Base-by-base conservation (phyloP, 176 grass and related monocot genomes). In the Eragrostis nindensis region DNA sequence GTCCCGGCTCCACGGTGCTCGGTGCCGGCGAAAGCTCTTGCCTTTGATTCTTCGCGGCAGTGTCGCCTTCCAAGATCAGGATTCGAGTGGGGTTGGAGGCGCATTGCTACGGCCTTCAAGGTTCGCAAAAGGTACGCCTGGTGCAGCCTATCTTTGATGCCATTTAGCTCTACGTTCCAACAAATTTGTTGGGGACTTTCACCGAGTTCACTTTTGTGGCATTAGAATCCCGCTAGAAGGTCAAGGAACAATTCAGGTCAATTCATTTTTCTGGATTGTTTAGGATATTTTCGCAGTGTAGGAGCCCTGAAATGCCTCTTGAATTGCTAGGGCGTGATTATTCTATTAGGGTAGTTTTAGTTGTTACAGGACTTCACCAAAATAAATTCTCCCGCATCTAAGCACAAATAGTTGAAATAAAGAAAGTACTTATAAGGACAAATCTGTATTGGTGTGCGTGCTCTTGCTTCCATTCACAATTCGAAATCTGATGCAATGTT, bases 211-310 rank as follows among this genome's bases (percentile, higher is more conserved):
- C 52, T 75, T 8, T 75, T 8, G 53, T 19, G 11, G 13, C 5
- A 48, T 38, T 40, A 84, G 18, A 6, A 59, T 75, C 39, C 18
- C 26, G 40, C 19, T n/a, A 45, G 9, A 73, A 16, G 17, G 24
- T 17, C n/a, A 5, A 25, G 19, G 2, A 24, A 55, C 9, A 66
- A 40, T 26, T 76, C 5, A 68, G 62, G 38, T 60, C 47, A 47
- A 74, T 64, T 83, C 32, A 27, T 66, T 42, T 14, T 57, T 1
- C 75, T 44, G 25, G 62, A 41, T 68, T 7, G 22, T 75, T 76
- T n/a, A 8, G 38, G 25, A 18, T 30, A 21, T 15, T 82, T 62
- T 62, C 17, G 5, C 2, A 43, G 19, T 7, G 27, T 52, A 66
- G 32, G 59, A 76, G 38, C 18, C 15, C 16, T 26, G 44, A 46